Percentiles rank a stretch among this genome's conserved stretches.
Evolutionary conservation across 768 basidiomycete genomes (phyloP).

Genomic region (Boletus huronensis): DNA sequence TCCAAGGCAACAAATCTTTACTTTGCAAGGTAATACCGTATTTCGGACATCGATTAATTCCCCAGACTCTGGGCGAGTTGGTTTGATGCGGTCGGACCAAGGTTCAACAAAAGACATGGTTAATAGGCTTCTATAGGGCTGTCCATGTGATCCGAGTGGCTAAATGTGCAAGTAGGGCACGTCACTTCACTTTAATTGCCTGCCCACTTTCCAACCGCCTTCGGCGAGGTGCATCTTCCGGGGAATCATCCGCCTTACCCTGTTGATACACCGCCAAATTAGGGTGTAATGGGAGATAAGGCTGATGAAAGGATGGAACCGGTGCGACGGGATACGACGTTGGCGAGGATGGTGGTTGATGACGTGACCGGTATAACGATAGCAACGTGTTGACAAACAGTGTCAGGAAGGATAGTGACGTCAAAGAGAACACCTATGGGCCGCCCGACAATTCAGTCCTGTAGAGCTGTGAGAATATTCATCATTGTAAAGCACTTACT

Average conservation of each 20-base stretch:
- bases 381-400: slow-evolving; percentile 79
- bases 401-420: slow-evolving; percentile 73
- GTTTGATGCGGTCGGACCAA: slow-evolving; percentile 20
- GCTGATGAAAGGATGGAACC: slow-evolving; percentile 41
- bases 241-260: slow-evolving; percentile 24
- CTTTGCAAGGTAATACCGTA: slow-evolving; percentile 11
- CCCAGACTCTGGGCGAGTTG: slow-evolving; percentile 20
- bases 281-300: slow-evolving; percentile 51
- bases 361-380: slow-evolving; percentile 70
- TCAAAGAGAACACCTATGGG: slow-evolving; percentile 64
- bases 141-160: slow-evolving; percentile 29
- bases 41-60: slow-evolving; percentile 15
- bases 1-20: slow-evolving; percentile 6
- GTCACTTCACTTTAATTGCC: slow-evolving; percentile 53
- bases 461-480: slow-evolving; percentile 11
- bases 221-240: slow-evolving; percentile 46
- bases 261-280: slow-evolving; percentile 46
- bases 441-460: slow-evolving; percentile 16
- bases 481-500: slow-evolving; percentile 44
- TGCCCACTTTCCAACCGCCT: slow-evolving; percentile 56
- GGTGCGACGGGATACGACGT: slow-evolving; percentile 40
- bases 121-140: slow-evolving; percentile 21
- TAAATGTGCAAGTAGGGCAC: slow-evolving; percentile 13
- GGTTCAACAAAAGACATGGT: slow-evolving; percentile 19
- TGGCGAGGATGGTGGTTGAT: slow-evolving; percentile 43